Conservation (phyloP, 805 yeast genomes). For the Saccharomyces mikatae region DNA sequence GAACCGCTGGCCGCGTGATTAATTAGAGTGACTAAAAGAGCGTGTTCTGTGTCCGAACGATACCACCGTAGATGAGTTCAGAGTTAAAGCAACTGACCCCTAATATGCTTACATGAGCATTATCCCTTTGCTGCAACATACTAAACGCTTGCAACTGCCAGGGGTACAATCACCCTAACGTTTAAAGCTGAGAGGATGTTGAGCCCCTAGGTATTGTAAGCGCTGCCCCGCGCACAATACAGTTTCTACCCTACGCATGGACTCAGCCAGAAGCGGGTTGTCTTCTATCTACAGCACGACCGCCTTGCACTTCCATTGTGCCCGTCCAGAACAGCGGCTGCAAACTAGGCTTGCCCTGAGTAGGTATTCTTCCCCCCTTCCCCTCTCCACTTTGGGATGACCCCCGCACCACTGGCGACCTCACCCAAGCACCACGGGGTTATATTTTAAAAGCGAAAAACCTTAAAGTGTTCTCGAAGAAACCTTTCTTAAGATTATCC, state of each 20-base stretch:
- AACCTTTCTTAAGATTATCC: not conserved
- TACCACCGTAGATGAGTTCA: not conserved
- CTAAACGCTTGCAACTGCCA: not conserved
- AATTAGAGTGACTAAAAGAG: not conserved
- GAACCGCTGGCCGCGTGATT: not conserved
- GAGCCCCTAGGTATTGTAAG: too few relatives aligned
- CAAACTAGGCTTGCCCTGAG: too few relatives aligned
- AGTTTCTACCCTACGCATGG: too few relatives aligned
- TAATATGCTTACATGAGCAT: not conserved
- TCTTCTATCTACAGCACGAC: too few relatives aligned
- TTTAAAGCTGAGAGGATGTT: too few relatives aligned
- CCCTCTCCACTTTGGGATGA: not conserved
- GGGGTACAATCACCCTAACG: too few relatives aligned
- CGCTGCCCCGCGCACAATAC: too few relatives aligned
- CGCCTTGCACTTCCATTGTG: too few relatives aligned
- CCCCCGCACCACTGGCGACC: not conserved
- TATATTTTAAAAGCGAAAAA: not conserved
- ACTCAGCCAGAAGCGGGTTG: too few relatives aligned
- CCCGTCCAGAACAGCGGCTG: too few relatives aligned
- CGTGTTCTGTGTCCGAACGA: not conserved
- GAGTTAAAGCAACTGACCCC: not conserved
- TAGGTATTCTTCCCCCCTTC: not conserved
- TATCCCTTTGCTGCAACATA: not conserved
- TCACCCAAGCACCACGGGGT: not conserved
- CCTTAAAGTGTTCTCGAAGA: not conserved